phyloP scores from a whole-genome alignment of 148 eudicot genomes.

The Linanthus parryae region DNA sequence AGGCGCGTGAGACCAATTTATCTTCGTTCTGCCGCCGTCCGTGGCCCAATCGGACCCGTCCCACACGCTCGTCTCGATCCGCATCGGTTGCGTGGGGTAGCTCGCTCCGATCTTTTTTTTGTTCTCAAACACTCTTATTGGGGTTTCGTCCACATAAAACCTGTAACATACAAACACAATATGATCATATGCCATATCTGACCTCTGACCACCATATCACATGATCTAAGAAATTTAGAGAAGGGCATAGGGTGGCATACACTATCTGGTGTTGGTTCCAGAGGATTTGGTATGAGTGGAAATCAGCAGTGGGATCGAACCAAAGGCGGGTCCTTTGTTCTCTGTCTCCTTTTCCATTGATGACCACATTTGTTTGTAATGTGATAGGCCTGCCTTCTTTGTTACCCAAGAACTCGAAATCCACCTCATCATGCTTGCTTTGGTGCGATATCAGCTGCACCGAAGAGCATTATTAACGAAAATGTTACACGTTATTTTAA shows the following conservation, averaged over 20 bases:
- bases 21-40: neutral
- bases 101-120: neutral
- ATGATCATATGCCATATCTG: neutral
- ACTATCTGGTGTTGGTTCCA: neutral
- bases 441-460: neutral
- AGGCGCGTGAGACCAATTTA: constrained; percentile 1
- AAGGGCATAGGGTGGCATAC: neutral
- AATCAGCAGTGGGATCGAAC: constrained; percentile 3
- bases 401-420: constrained; percentile 1
- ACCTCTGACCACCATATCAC: neutral
- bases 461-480: neutral
- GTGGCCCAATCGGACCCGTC: neutral
- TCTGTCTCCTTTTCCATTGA: neutral
- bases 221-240: neutral
- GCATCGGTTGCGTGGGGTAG: neutral
- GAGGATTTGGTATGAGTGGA: neutral
- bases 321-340: constrained; percentile 4
- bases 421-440: neutral
- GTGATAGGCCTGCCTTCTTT: neutral
- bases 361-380: neutral
- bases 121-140: constrained; percentile 10
- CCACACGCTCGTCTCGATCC: constrained; percentile 5
- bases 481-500: neutral
- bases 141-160: constrained; percentile 5
- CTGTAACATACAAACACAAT: neutral